Evolutionary conservation across 2,329 filamentous ascomycete genomes (phyloP).

Genomic region (Nannizzia gypsea): DNA sequence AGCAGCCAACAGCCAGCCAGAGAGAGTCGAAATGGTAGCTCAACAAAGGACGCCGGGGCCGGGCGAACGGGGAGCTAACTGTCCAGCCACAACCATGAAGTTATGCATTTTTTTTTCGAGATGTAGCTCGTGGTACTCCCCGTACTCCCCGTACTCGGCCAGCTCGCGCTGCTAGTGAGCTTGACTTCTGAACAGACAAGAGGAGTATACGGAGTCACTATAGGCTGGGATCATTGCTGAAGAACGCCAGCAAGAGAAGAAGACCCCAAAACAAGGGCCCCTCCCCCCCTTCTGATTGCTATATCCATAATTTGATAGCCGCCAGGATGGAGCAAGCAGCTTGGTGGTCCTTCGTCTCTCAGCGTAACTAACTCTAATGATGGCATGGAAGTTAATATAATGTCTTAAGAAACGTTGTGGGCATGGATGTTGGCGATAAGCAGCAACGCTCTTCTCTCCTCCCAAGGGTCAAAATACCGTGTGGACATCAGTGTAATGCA

Average conservation of each 20-base stretch:
- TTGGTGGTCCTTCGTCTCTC: not conserved
- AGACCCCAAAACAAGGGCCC: too few species aligned
- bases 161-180: too few species aligned
- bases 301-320: not conserved
- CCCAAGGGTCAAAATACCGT: not conserved
- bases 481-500: not conserved
- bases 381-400: not conserved
- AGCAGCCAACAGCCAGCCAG: not conserved
- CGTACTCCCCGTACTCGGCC: too few species aligned
- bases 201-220: not conserved
- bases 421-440: not conserved
- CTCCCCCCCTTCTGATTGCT: not conserved
- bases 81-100: not conserved
- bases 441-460: not conserved
- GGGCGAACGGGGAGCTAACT: too few species aligned
- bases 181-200: too few species aligned
- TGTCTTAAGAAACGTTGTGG: constrained; percentile 1
- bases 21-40: not conserved
- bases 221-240: not conserved
- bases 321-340: not conserved
- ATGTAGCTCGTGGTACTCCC: too few species aligned
- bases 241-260: not conserved
- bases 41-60: too few species aligned
- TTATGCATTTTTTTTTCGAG: too few species aligned
- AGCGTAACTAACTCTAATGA: not conserved